Evolutionary conservation across 805 yeast species (phyloP), one percentile per base, ranked within the genome.

Genomic region (Torulaspora quercuum): DNA sequence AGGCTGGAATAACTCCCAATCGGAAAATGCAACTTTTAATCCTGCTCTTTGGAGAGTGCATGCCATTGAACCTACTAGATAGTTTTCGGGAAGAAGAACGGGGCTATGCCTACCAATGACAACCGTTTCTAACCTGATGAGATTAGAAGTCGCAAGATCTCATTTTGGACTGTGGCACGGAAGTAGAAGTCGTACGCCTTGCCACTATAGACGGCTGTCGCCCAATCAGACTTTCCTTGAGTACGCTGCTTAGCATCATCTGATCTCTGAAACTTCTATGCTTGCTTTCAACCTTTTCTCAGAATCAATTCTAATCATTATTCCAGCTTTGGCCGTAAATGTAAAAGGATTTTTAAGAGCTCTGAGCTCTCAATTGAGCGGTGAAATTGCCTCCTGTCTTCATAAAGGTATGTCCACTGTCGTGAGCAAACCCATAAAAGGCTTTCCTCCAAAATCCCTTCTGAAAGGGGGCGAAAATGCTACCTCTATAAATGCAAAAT

Each of bases 241-340:
- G 39, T 13, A 35, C 39, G n/a, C 39, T 35, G 39, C 39, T 35
- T 11, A 35, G 34, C 39, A 35, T 35, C 27, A 30, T 30, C 1
- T 28, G 29, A 2, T 34, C 39, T 35, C 39, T 28, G 34, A 35
- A 3, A 35, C 25, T 29, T 35, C 39, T 14, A 35, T 35, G 7
- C 39, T 34, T 6, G 39, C 39, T n/a, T 35, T 35, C 8, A 35
- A 11, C 39, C 39, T 29, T 12, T 28, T 29, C 7, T 15, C n/a
- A 14, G 24, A 16, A 14, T 35, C 39, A 4, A 35, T 14, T 10
- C 26, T 34, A 5, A 35, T 34, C 39, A 35, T 35, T 6, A 35
- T 28, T 18, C 39, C 39, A 5, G 39, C 39, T 28, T 35, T 34
- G 18, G 28, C 39, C n/a, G n/a, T n/a, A n/a, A n/a, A n/a, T n/a